Evolutionary conservation across 2,329 filamentous ascomycete species (phyloP), one percentile per base, ranked within the genome.

Genomic region (Amesomyces nigricolor): DNA sequence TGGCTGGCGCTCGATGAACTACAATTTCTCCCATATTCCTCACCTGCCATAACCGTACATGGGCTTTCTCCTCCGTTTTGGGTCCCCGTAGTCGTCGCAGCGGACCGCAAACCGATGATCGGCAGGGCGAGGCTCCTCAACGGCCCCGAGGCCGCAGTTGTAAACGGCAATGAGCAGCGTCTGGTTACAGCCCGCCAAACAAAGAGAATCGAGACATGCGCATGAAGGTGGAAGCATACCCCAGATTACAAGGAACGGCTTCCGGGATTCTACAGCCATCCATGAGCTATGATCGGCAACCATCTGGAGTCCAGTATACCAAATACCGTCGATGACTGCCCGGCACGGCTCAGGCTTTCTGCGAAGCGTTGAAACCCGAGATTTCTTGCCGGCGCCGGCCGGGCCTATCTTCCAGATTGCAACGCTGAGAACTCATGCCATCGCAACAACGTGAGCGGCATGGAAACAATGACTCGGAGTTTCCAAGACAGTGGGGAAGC

Each of bases 331-430:
- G 56, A 54, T 48, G 40, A 54, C 53, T 56, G 51, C 60, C 58
- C 53, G 60, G 60, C 58, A 58, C 59, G 54, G 59, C 56, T 62
- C 54, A 55, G 50, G 58, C 56, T 51, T 53, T 53, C 56, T 56
- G 64, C 68, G 66, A 67, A 71, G 62, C 54, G 49, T 63, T 51
- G 49, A 58, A 58, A 63, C 51, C 66, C 68, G 67, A 64, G 51
- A 14, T 42, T 49, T 47, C 57, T 57, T 53, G 63, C 61, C 52
- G 52, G 47, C 45, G 53, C 58, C 68, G 69, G 53, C 58, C 68
- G 69, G 68, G 58, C 68, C 69, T 69, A 56, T 61, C 51, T 70
- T 68, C 69, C 69, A 70, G 63, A 70, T 71, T 68, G 64, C 64
- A 51, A 52, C 49, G 44, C 39, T 60, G 46, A 11, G 37, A 45